A percentile compares a stretch with the other conserved stretches of the same genome.
Evolutionary conservation across 495 filamentous ascomycete genomes (phyloP).

Genomic region (Penicillium goetzii): DNA sequence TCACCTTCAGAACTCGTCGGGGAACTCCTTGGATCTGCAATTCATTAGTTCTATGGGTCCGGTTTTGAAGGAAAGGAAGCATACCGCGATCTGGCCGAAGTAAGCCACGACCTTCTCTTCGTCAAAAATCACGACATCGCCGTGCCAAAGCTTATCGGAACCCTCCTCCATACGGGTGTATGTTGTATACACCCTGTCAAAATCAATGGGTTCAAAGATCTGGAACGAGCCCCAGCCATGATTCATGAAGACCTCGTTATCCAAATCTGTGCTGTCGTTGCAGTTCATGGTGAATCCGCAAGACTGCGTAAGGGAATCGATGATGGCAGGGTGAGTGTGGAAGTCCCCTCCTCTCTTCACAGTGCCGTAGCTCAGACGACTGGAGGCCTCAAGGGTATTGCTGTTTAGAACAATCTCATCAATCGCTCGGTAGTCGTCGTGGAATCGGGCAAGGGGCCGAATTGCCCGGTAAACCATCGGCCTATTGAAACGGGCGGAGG

Average conservation of each 20-base stretch:
- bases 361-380: conserved; percentile 37
- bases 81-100: conserved; percentile 4
- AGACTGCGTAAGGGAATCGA: conserved; percentile 54
- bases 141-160: conserved; percentile 31
- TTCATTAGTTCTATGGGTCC: too few species aligned
- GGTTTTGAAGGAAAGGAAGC: background rate
- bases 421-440: conserved; percentile 46
- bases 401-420: conserved; percentile 42
- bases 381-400: conserved; percentile 37
- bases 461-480: conserved; percentile 3
- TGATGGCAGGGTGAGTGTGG: conserved; percentile 38
- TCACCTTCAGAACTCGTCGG: background rate
- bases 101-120: conserved; percentile 35
- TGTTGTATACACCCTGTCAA: conserved; percentile 37
- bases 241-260: conserved; percentile 49
- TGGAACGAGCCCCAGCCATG: conserved; percentile 47
- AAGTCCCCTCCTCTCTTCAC: conserved; percentile 14
- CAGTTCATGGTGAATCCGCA: conserved; percentile 60
- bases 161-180: conserved; percentile 48
- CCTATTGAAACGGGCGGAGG: conserved; percentile 1
- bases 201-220: conserved; percentile 27
- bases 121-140: conserved; percentile 45
- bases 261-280: conserved; percentile 49
- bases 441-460: conserved; percentile 1
- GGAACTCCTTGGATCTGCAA: conserved; percentile 5